A percentile compares a stretch with the other conserved stretches of the same genome.
These are phyloP conservation scores for Annulohypoxylon moriforme DNA, from an alignment of 495 filamentous ascomycete species.

Conservation along the genomic window DNA sequence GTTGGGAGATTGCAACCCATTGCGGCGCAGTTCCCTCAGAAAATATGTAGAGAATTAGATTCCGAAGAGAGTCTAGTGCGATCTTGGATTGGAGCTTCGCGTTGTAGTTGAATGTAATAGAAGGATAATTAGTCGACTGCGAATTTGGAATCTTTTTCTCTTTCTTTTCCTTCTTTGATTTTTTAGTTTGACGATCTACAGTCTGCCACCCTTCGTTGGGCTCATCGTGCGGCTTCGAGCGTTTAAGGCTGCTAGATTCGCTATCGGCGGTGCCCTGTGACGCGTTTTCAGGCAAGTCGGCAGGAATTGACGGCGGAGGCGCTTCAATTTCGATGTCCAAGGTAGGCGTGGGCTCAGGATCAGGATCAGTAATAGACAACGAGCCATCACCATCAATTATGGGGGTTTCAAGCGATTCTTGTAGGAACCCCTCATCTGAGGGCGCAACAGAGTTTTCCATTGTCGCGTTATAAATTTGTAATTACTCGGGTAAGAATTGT, in stretches of 20 bases:
- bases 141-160: constrained; percentile 67
- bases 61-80: constrained; percentile 81
- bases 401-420: constrained; percentile 13
- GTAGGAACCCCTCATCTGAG: constrained; percentile 24
- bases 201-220: constrained; percentile 62
- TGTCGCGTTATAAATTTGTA: constrained; percentile 1
- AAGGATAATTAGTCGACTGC: constrained; percentile 74
- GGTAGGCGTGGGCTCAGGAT: not conserved
- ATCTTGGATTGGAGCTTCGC: constrained; percentile 77
- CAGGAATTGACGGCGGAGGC: constrained; percentile 25
- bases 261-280: constrained; percentile 32
- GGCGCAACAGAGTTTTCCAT: constrained; percentile 30
- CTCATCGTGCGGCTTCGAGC: constrained; percentile 55
- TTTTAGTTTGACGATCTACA: constrained; percentile 52
- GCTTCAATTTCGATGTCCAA: constrained; percentile 26
- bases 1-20: constrained; percentile 85
- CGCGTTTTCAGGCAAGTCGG: constrained; percentile 19
- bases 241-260: constrained; percentile 50
- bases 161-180: constrained; percentile 67
- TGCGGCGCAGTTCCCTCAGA: constrained; percentile 85
- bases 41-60: constrained; percentile 86
- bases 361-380: constrained; percentile 18
- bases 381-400: constrained; percentile 22
- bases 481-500: not conserved
- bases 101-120: constrained; percentile 73